Conservation (phyloP, 306 rosid genomes). For the Cicer pinnatifidum region DNA sequence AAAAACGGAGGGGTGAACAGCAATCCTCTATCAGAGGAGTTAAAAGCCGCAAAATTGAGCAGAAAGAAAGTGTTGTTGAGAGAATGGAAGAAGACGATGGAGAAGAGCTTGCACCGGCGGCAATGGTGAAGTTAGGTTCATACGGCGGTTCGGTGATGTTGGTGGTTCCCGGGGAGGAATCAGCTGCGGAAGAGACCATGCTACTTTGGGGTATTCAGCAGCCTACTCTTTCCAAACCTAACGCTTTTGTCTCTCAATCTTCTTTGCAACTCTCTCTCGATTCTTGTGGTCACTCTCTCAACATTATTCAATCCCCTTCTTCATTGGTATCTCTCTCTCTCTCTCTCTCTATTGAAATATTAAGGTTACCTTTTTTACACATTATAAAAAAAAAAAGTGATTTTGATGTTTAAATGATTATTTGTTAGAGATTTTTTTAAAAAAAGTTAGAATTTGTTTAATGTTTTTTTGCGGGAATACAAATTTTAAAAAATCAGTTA, state of each 20-base stretch:
- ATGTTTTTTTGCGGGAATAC: no score
- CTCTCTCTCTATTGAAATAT: not conserved
- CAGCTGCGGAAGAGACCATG: conserved; percentile 88
- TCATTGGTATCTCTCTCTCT: conserved; percentile 56
- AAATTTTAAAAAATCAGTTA: no score
- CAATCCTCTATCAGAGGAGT: no score
- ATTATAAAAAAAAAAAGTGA: no score
- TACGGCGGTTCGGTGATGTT: conserved; percentile 58
- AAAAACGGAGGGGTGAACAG: no score
- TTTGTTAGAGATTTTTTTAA: no score
- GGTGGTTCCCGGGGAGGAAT: conserved; percentile 48
- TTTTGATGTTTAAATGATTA: no score
- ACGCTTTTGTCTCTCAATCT: conserved; percentile 76
- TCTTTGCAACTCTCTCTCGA: conserved; percentile 67
- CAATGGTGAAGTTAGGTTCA: conserved; percentile 55
- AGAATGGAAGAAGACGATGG: conserved; percentile 29
- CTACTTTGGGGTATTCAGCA: conserved; percentile 84
- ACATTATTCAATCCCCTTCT: conserved; percentile 87
- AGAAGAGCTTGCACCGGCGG: conserved; percentile 37
- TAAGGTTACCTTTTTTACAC: no score
- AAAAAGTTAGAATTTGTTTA: no score
- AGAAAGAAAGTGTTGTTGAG: not conserved
- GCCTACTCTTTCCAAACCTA: conserved; percentile 75
- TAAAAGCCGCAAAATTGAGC: no score
- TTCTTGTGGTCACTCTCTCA: conserved; percentile 81